phyloP scores from a whole-genome alignment of 139 green algal genomes.

The Nannochloris sp. region DNA sequence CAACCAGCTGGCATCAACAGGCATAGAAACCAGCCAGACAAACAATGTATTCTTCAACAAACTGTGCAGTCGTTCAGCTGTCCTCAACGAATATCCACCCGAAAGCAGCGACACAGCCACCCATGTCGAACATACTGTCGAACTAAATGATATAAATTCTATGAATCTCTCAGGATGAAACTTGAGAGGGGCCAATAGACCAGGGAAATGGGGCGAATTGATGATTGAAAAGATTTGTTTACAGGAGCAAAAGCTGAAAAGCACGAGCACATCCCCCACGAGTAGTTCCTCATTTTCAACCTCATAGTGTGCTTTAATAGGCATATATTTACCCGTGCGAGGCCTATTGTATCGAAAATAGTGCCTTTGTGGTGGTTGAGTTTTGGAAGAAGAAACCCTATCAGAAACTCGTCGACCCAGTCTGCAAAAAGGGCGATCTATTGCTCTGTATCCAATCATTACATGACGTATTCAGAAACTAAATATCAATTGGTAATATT shows the following conservation, averaged over 20 bases:
- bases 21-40: constrained; percentile 58
- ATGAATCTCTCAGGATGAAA: constrained; percentile 52
- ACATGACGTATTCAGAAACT: too few species aligned
- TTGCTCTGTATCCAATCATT: too few species aligned
- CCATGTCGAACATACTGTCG: constrained; percentile 47
- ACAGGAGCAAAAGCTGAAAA: constrained; percentile 1
- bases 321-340: too few species aligned
- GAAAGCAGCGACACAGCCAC: constrained; percentile 17
- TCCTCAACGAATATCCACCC: constrained; percentile 33
- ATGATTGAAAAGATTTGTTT: constrained; percentile 8
- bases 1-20: constrained; percentile 56
- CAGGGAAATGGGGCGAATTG: constrained; percentile 1
- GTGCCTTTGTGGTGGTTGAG: too few species aligned
- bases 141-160: constrained; percentile 45
- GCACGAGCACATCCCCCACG: not conserved
- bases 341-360: too few species aligned
- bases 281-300: constrained; percentile 8
- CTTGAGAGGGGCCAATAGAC: constrained; percentile 49
- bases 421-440: too few species aligned
- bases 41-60: constrained; percentile 22
- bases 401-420: too few species aligned
- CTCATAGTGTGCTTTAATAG: too few species aligned
- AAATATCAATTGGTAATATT: too few species aligned
- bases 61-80: constrained; percentile 31
- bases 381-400: too few species aligned